Conservation (phyloP, 148 eudicot species). For the Polygonum maritimum region DNA sequence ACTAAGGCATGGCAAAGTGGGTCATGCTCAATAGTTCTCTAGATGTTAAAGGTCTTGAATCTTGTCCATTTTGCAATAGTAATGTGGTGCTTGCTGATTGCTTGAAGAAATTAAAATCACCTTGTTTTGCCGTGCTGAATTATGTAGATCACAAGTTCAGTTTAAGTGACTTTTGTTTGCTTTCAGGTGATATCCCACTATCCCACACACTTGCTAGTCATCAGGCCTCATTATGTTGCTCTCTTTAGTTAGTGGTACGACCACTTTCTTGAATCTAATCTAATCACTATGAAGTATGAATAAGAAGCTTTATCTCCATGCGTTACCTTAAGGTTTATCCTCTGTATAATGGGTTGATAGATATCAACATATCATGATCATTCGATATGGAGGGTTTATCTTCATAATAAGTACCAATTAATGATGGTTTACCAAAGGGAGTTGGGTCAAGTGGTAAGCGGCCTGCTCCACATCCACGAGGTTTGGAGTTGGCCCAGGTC, state of each 20-base stretch:
- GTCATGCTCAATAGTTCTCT: neutral
- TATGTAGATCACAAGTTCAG: neutral
- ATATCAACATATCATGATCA: neutral
- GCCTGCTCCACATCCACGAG: no score
- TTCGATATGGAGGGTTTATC: neutral
- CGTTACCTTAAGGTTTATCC: neutral
- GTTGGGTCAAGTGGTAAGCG: no score
- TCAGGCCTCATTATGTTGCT: conserved; percentile 2
- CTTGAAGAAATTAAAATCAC: neutral
- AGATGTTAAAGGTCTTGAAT: neutral
- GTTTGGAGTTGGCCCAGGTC: no score
- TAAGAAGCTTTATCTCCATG: neutral
- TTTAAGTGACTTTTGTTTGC: neutral
- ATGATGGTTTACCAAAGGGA: no score
- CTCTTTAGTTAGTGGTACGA: conserved; percentile 1
- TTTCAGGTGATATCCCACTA: neutral
- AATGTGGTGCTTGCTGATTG: neutral
- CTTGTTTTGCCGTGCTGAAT: neutral
- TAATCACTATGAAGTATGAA: neutral
- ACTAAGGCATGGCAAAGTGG: neutral
- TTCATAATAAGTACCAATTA: no score
- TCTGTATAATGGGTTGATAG: neutral
- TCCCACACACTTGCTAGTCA: conserved; percentile 4
- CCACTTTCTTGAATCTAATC: neutral
- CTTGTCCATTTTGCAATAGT: neutral